Evolutionary conservation across 495 filamentous ascomycete genomes (phyloP).

Genomic region (Penicillium herquei): DNA sequence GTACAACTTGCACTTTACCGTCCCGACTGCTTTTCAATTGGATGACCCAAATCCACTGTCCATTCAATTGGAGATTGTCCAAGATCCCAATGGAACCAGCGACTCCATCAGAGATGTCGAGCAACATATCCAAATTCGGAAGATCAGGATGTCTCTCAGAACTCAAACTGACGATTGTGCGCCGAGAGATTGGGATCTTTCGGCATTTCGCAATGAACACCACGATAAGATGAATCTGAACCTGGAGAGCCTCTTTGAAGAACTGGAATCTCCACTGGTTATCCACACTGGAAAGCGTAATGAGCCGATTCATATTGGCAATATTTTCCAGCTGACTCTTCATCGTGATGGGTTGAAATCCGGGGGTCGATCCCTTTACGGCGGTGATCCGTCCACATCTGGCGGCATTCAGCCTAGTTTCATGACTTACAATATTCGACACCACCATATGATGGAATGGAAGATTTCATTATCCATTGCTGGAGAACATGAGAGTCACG

Average conservation of each 20-base stretch:
- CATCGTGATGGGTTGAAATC: neutral
- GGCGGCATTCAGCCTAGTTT: constrained; percentile 2
- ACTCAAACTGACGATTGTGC: neutral
- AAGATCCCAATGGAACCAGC: constrained; percentile 5
- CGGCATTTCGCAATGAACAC: neutral
- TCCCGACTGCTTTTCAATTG: constrained; percentile 12
- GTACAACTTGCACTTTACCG: constrained; percentile 7
- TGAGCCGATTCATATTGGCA: neutral
- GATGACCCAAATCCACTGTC: constrained; percentile 13
- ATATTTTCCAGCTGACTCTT: constrained; percentile 4
- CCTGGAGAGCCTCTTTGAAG: neutral
- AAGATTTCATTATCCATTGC: neutral
- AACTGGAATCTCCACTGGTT: neutral
- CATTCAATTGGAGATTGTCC: constrained; percentile 11
- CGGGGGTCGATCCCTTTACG: neutral
- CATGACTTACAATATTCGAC: neutral
- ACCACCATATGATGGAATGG: neutral
- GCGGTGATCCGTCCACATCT: neutral
- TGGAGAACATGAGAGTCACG: neutral
- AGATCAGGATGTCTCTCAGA: neutral
- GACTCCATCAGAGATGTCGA: constrained; percentile 8
- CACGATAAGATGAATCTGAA: neutral
- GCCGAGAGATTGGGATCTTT: neutral
- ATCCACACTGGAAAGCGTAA: neutral
- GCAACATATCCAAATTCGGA: neutral